Evolutionary conservation across 176 grass and related monocot genomes (phyloP).

Genomic region (Oryza brachyantha): DNA sequence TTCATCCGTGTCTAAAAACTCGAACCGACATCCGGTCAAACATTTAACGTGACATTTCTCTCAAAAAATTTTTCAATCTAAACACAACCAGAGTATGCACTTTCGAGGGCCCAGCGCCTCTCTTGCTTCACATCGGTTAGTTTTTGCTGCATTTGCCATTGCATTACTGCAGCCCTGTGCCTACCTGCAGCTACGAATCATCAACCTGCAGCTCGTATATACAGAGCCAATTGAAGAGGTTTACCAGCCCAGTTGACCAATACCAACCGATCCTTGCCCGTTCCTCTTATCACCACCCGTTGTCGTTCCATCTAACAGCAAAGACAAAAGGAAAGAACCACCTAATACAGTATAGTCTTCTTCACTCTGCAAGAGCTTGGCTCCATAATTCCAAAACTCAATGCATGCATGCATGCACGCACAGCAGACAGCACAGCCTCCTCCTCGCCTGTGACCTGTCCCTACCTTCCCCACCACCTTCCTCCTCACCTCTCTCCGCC

Average conservation of each 20-base stretch:
- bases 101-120: background rate
- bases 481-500: background rate
- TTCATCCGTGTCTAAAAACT: no score
- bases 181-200: no score
- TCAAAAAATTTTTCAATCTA: no score
- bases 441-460: constrained; percentile 25
- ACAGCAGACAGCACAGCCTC: background rate
- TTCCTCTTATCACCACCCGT: background rate
- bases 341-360: background rate
- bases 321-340: background rate
- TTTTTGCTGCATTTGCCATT: background rate
- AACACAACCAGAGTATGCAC: no score
- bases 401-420: background rate
- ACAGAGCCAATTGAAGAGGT: background rate
- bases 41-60: no score
- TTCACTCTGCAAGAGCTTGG: constrained; percentile 1
- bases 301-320: background rate
- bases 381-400: background rate
- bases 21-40: no score
- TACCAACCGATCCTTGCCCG: background rate
- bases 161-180: background rate
- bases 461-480: constrained; percentile 20
- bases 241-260: constrained; percentile 9
- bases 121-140: background rate
- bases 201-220: background rate